These are phyloP conservation scores for Ichthyophthirius multifiliis DNA, from an alignment of 169 alveolate genomes.

Conservation along the genomic window DNA sequence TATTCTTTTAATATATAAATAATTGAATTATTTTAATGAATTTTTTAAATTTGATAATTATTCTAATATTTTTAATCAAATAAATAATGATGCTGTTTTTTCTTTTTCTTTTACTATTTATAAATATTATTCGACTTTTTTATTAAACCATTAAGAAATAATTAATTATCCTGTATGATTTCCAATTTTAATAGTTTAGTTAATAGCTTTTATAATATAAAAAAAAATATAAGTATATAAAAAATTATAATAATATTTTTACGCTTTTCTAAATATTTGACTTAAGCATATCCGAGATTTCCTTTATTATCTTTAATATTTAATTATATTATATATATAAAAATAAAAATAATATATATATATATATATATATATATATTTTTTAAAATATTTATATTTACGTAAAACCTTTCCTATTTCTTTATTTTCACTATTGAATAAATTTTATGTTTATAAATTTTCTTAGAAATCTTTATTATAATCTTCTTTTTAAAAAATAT, in stretches of 20 bases:
- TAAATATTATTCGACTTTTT: not conserved
- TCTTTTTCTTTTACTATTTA: not conserved
- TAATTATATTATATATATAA: too few relatives aligned
- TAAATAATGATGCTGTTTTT: not conserved
- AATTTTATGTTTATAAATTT: not conserved
- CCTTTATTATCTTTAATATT: slow-evolving; percentile 10
- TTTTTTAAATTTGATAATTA: not conserved
- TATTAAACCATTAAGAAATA: not conserved
- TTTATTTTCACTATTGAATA: not conserved
- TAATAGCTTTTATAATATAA: too few relatives aligned
- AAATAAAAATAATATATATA: not conserved
- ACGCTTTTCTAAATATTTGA: not conserved
- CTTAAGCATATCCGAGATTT: not conserved
- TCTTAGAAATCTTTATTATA: not conserved
- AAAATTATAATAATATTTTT: not conserved
- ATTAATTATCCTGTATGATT: not conserved
- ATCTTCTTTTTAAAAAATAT: not conserved
- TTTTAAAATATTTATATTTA: not conserved
- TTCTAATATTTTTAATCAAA: not conserved
- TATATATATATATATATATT: too few relatives aligned
- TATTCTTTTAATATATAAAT: too few relatives aligned
- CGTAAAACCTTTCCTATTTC: slow-evolving; percentile 3
- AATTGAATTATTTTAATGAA: too few relatives aligned
- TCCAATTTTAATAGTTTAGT: not conserved
- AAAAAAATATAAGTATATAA: not conserved